Conservation (phyloP, 495 filamentous ascomycete genomes). For the Xylaria curta region DNA sequence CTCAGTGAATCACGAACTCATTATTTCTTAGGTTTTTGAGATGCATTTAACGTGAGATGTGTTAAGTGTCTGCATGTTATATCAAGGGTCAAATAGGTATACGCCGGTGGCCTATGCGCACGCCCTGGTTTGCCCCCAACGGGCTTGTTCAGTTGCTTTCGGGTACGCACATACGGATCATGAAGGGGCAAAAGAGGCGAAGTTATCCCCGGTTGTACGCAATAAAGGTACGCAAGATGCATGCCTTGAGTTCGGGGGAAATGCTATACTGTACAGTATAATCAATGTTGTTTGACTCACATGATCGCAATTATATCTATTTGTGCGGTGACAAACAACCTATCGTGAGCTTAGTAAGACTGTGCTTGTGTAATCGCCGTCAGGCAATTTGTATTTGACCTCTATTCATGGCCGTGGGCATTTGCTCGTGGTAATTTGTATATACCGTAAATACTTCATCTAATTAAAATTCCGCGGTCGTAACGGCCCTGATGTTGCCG, state of each 20-base stretch:
- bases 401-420: not conserved
- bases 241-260: not conserved
- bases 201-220: not conserved
- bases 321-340: not conserved
- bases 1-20: conserved; percentile 7
- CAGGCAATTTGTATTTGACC: not conserved
- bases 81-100: not conserved
- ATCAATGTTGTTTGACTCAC: not conserved
- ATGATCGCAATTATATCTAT: not conserved
- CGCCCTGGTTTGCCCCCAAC: not conserved
- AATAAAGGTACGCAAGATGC: not conserved
- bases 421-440: conserved; percentile 7
- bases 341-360: not conserved
- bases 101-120: not conserved
- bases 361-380: not conserved
- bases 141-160: not conserved
- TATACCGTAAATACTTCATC: not conserved
- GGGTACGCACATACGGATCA: not conserved
- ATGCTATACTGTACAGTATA: not conserved
- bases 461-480: not conserved
- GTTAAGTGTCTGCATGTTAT: too few relatives aligned
- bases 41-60: not conserved
- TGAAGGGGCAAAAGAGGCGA: conserved; percentile 6
- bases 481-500: not conserved
- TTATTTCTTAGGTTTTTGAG: not conserved